Evolutionary conservation across 345 rosid species (phyloP).

Genomic region (Dimocarpus longan): DNA sequence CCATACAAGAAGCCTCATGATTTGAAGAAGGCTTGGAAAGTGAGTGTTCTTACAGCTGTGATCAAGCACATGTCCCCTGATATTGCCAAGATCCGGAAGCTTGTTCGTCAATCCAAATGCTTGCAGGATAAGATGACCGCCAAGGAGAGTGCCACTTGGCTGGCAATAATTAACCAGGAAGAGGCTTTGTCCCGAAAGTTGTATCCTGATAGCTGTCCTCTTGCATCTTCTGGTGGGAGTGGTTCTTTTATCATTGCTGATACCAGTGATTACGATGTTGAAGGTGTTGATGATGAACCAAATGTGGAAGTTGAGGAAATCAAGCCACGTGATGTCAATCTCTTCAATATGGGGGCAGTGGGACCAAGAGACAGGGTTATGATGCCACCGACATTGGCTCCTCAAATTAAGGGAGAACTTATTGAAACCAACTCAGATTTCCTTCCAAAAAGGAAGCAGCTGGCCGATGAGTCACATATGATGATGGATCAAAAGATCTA

Average conservation of each 20-base stretch:
- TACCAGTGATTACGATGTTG: slow-evolving; percentile 74
- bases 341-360: slow-evolving; percentile 34
- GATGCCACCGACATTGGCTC: slow-evolving; percentile 33
- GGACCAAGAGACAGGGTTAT: slow-evolving; percentile 31
- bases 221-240: slow-evolving; percentile 42
- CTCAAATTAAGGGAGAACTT: slow-evolving; percentile 61
- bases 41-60: slow-evolving; percentile 75
- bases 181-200: slow-evolving; percentile 62
- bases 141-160: slow-evolving; percentile 86
- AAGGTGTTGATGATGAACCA: slow-evolving; percentile 45
- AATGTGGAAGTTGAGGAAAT: slow-evolving; percentile 43
- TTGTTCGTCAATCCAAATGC: slow-evolving; percentile 83
- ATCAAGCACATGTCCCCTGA: slow-evolving; percentile 85
- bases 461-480: slow-evolving; percentile 30
- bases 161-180: slow-evolving; percentile 70
- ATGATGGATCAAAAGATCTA: slow-evolving; percentile 39
- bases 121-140: slow-evolving; percentile 94
- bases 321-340: slow-evolving; percentile 47
- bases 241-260: slow-evolving; percentile 56
- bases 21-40: slow-evolving; percentile 86
- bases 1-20: slow-evolving; percentile 91
- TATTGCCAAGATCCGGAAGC: slow-evolving; percentile 72
- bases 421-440: slow-evolving; percentile 35
- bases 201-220: slow-evolving; percentile 62
- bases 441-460: slow-evolving; percentile 58